Conservation (phyloP, 208 protist genomes). For the Trypanosoma conorhini region DNA sequence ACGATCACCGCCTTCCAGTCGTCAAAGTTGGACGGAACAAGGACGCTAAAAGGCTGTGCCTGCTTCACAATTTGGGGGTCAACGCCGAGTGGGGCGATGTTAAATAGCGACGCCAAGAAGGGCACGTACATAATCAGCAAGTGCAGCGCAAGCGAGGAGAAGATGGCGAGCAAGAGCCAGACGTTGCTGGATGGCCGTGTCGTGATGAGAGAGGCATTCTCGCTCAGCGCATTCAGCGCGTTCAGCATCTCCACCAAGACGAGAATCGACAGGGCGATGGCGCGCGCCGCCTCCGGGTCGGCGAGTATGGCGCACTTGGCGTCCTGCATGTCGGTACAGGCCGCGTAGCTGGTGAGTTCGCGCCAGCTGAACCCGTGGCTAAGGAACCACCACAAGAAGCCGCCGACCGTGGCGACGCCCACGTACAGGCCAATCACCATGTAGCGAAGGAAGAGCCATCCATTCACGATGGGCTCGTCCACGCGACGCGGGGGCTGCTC, state of each 20-base stretch:
- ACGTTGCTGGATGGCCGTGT: slow-evolving; percentile 70
- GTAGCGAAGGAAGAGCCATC: slow-evolving; percentile 84
- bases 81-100: slow-evolving; percentile 80
- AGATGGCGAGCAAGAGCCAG: slow-evolving; percentile 85
- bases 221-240: slow-evolving; percentile 94
- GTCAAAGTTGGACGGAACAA: slow-evolving; percentile 64
- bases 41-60: slow-evolving; percentile 64
- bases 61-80: slow-evolving; percentile 40
- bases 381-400: slow-evolving; percentile 87
- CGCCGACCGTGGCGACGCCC: slow-evolving; percentile 78
- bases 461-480: slow-evolving; percentile 89
- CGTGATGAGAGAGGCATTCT: slow-evolving; percentile 87
- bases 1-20: slow-evolving; percentile 92
- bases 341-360: slow-evolving; percentile 60
- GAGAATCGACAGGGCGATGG: slow-evolving; percentile 93
- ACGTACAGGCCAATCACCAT: slow-evolving; percentile 85
- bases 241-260: slow-evolving; percentile 97
- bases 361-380: slow-evolving; percentile 71
- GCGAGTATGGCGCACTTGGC: slow-evolving; percentile 50
- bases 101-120: slow-evolving; percentile 85
- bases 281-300: slow-evolving; percentile 71
- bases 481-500: slow-evolving; percentile 80
- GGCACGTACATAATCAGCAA: slow-evolving; percentile 93
- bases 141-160: slow-evolving; percentile 84
- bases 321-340: slow-evolving; percentile 55